Evolutionary conservation across 31 red algal genomes (phyloP), one percentile per base, ranked within the genome.

Genomic region (Odonthalia washingtoniensis): DNA sequence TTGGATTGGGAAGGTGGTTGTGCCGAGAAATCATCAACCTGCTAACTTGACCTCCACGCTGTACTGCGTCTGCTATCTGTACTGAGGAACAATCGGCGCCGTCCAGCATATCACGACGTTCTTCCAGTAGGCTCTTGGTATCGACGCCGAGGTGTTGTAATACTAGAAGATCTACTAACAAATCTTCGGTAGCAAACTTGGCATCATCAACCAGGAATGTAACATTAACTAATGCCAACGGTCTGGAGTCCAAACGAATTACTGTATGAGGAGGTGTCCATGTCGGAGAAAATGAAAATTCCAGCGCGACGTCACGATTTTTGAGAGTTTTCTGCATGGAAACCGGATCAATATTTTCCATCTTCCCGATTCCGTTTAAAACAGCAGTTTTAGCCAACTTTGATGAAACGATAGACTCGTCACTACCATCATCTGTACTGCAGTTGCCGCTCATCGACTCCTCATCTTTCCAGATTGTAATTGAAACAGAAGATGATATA

Each of bases 361-460:
- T 28, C 33, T 70, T 70, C 28, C 66, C 66, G 33, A 70, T 70
- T 9, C 66, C 66, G 12, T 70, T 21, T 12, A 70, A 36, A 28
- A 36, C 66, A 26, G 66, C 66, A 12, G 9, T 70, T 26, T 36
- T 26, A 30, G 66, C 27, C 16, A 70, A 9, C 9, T 30, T 6
- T 26, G n/a, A 33, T 12, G 66, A 70, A 28, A 36, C 66, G 9
- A 70, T 28, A 6, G 66, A 33, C 27, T 70, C 27, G 66, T 70
- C 16, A 36, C 16, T 30, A 9, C 66, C 66, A 36, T 70, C 16
- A 70, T 70, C 66, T 14, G 49, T 21, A 14, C 49, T 57, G 9
- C 49, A 9, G 49, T 57, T 57, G 49, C 9, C 49, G 21, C 21
- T 57, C 9, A 14, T n/a, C n/a, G n/a, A 57, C 21, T 14, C 49